A percentile compares a stretch with the other conserved stretches of the same genome.
These are phyloP conservation scores for Didymella keratinophila DNA, from an alignment of 2,329 filamentous ascomycete genomes.

Conservation along the genomic window DNA sequence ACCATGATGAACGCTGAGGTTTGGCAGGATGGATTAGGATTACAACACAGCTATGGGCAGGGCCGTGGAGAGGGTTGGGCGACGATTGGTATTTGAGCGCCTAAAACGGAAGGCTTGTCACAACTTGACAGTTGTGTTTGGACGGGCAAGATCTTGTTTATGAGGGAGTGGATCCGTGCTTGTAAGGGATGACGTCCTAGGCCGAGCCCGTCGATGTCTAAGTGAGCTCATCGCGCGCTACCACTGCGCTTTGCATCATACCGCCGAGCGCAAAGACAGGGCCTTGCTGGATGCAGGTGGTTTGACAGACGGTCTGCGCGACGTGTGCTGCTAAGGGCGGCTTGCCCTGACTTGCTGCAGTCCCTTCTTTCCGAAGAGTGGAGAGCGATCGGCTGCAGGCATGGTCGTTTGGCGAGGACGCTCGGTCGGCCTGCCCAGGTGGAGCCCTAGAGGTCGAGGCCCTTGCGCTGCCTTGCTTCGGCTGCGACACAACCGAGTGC, in stretches of 20 bases:
- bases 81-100: slow-evolving; percentile 13
- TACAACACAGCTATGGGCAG: neutral
- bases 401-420: slow-evolving; percentile 3
- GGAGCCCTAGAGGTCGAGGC: no score
- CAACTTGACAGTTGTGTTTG: neutral
- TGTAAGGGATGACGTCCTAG: slow-evolving; percentile 17
- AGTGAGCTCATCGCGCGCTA: slow-evolving; percentile 5
- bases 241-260: slow-evolving; percentile 21
- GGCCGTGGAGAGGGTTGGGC: neutral
- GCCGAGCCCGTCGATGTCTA: neutral
- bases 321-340: neutral
- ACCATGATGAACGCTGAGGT: slow-evolving; percentile 15
- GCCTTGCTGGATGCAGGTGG: slow-evolving; percentile 14
- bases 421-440: no score
- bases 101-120: slow-evolving; percentile 14
- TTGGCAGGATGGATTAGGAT: slow-evolving; percentile 10
- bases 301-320: neutral
- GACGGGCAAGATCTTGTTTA: slow-evolving; percentile 20
- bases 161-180: slow-evolving; percentile 1
- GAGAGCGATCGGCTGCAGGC: slow-evolving; percentile 9
- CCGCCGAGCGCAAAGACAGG: slow-evolving; percentile 10
- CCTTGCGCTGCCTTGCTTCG: slow-evolving; percentile 14
- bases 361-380: neutral
- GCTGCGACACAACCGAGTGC: slow-evolving; percentile 8
- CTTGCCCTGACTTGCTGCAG: neutral